A percentile compares a stretch with the other conserved stretches of the same genome.
phyloP scores from a whole-genome alignment of 31 red algal species.

The Odonthalia washingtoniensis region DNA sequence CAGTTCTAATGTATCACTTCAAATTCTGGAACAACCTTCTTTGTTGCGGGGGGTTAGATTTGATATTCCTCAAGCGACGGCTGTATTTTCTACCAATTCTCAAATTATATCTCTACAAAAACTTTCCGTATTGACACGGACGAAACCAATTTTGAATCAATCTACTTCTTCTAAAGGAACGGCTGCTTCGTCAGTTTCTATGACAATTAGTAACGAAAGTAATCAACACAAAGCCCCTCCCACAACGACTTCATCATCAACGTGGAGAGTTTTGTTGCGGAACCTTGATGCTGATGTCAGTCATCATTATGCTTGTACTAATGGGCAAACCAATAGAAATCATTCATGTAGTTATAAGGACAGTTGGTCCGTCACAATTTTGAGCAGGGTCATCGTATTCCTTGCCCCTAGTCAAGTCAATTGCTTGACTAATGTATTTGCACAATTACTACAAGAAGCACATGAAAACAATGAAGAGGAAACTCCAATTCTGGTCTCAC shows the following conservation, averaged over 20 bases:
- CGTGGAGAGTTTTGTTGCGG: conserved; percentile 41
- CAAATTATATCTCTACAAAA: neutral
- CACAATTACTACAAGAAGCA: neutral
- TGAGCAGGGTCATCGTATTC: conserved; percentile 27
- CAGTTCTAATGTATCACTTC: neutral
- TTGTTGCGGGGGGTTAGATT: neutral
- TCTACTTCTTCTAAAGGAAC: too few species aligned
- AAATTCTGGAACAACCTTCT: neutral
- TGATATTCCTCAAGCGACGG: neutral
- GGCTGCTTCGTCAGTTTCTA: too few species aligned
- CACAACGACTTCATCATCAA: neutral
- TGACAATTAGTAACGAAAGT: neutral
- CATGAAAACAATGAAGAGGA: too few species aligned
- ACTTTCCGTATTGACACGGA: neutral
- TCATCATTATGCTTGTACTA: neutral
- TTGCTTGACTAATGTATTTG: neutral
- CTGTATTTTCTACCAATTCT: neutral
- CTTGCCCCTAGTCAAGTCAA: conserved; percentile 36
- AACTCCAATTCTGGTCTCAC: too few species aligned
- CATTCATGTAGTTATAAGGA: neutral
- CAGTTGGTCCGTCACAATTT: conserved; percentile 38
- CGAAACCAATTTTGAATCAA: too few species aligned
- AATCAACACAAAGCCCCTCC: neutral
- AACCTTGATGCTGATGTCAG: conserved; percentile 40
- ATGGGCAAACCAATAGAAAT: neutral